Conservation (phyloP, 345 rosid species). For the Aurinia saxatilis region DNA sequence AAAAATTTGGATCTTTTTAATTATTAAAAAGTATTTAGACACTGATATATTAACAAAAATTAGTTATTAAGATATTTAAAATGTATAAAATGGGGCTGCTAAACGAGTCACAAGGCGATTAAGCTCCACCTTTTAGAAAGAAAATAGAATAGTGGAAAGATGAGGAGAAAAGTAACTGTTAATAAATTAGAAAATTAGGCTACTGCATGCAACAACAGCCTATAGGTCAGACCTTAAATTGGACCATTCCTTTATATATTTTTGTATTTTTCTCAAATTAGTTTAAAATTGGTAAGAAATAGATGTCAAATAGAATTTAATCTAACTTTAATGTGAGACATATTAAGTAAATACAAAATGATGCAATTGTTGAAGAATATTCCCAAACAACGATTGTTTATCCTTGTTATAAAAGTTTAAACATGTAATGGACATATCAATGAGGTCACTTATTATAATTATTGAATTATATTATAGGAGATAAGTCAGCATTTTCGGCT, state of each 20-base stretch:
- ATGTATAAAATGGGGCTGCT: constrained; percentile 7
- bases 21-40: no score
- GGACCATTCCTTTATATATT: constrained; percentile 11
- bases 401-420: constrained; percentile 15
- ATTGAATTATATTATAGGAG: background rate
- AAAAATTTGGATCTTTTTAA: no score
- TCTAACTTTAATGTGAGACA: constrained; percentile 11
- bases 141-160: constrained; percentile 13
- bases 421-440: constrained; percentile 17
- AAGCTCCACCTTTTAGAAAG: constrained; percentile 16
- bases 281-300: background rate
- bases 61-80: background rate
- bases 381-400: constrained; percentile 19
- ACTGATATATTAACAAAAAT: no score
- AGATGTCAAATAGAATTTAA: constrained; percentile 13
- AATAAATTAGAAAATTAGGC: background rate
- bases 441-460: constrained; percentile 19
- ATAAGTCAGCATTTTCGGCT: constrained; percentile 24
- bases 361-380: constrained; percentile 25
- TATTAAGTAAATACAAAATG: constrained; percentile 9
- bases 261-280: background rate
- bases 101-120: constrained; percentile 10
- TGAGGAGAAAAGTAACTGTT: constrained; percentile 22
- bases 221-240: constrained; percentile 20
- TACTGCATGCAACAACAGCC: constrained; percentile 18